phyloP scores from a whole-genome alignment of 1,284 basidiomycete genomes.

The Trametes polyzona region DNA sequence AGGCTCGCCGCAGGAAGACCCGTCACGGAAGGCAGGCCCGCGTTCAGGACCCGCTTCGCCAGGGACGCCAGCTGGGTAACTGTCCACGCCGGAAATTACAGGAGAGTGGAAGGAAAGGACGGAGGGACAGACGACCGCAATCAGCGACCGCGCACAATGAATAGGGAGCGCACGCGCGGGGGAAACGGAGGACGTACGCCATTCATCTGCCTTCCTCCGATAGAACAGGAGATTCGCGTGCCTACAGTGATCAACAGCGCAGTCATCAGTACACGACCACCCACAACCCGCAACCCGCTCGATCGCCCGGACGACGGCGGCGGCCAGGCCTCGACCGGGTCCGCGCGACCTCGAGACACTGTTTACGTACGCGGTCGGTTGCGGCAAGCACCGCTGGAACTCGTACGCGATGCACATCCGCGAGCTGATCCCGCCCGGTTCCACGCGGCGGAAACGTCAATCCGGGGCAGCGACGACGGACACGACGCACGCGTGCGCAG shows the following conservation, averaged over 20 bases:
- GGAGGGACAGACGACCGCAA: constrained; percentile 2
- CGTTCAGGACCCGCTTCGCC: constrained; percentile 57
- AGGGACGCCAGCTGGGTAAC: constrained; percentile 67
- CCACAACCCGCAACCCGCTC: constrained; percentile 25
- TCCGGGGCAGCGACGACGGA: background rate
- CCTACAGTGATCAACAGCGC: constrained; percentile 36
- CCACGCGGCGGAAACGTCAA: constrained; percentile 1
- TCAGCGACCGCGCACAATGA: constrained; percentile 1
- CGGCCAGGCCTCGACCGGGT: background rate
- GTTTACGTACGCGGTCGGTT: constrained; percentile 57
- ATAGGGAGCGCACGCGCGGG: constrained; percentile 7
- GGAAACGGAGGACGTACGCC: constrained; percentile 61
- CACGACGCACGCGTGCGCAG: background rate
- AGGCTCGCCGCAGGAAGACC: constrained; percentile 55
- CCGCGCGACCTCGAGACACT: too few relatives aligned
- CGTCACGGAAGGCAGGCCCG: constrained; percentile 64
- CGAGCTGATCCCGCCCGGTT: constrained; percentile 45
- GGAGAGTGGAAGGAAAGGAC: constrained; percentile 4
- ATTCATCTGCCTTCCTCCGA: constrained; percentile 69
- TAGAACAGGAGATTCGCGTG: constrained; percentile 59
- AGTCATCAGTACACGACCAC: constrained; percentile 25
- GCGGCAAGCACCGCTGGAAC: constrained; percentile 66
- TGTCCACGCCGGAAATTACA: constrained; percentile 33
- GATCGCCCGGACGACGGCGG: background rate
- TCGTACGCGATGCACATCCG: constrained; percentile 73